Base-by-base conservation (phyloP, 306 rosid genomes). In the Casuarina equisetifolia region DNA sequence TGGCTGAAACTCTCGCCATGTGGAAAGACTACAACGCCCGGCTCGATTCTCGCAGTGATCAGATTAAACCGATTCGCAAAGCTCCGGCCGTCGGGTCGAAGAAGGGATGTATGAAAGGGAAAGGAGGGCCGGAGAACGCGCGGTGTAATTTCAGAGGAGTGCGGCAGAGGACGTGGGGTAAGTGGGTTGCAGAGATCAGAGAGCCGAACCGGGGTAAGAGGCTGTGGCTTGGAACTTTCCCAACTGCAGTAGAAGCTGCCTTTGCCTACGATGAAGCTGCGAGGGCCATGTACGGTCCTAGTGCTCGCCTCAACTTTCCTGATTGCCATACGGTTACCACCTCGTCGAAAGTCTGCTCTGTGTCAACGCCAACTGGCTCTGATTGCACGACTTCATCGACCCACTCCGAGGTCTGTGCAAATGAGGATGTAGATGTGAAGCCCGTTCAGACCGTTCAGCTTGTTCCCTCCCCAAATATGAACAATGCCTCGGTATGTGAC, bases 51-150 rank as follows among this genome's bases (percentile, higher is more conserved):
- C 64, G 57, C 2, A 82, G 45, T 50, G 79, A 39, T 6, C 87
- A 69, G 10, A 76, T 75, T 36, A 90, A 75, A 72, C 82, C 79
- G 16, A 74, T 40, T 13, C 87, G 89, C 0, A 91, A 82, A 79
- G 87, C 81, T 3, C 99, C 97, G 0, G 96, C 98, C 1, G 90
- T 87, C 74, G 99, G 99, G 42, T 96, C 99, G 1, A 96, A 92
- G 97, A 96, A 96, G 81, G 99, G 99, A 39, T 96, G 99, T 77
- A 96, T 96, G 99, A 91, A 91, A 80, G 99, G 99, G 4, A 96
- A 96, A 61, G 99, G 99, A 42, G 99, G 99, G 53, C 99, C 99
- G 5, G 89, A 92, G 44, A 96, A 96, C 45, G 85, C 90, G 2
- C 35, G 71, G 45, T 91, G 96, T 80, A 90, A 87, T 7, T 92